Base-by-base conservation (phyloP, 116 monocot genomes). In the Posidonia oceanica region DNA sequence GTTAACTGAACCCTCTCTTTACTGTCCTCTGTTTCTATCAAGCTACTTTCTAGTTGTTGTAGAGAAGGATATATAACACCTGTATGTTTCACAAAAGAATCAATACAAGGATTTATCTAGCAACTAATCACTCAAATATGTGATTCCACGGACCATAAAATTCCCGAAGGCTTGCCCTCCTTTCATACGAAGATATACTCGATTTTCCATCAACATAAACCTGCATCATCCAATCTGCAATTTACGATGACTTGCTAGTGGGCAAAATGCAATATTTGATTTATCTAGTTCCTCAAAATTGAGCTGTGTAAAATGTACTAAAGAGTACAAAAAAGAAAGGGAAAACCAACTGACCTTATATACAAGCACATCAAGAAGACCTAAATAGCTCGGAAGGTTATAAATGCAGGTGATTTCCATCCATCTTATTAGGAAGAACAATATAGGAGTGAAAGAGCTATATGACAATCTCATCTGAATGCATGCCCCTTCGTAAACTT, bases 391-490 rank as follows among this genome's bases (percentile, higher is more conserved):
- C 5, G 88, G 91, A 37, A 96, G 80, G 56, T 75, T 74, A 39
- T 80, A 83, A 54, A 78, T 74, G 37, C 84, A 81, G 14, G 72
- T 59, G 53, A 85, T 85, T 42, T 89, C 84, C 79, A 89, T 60
- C 85, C 87, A 92, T 58, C 85, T 85, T 61, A 92, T 75, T 5
- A 97, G 72, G 69, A 79, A 92, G 53, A 89, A 73, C 38, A 87
- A 79, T 17, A 97, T 29, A 17, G 88, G 87, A 7, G 92, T 83
- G 54, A 92, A 73, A 44, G 85, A 80, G 63, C 89, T 92, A 59
- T 83, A 89, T 14, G 88, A 85, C 58, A 97, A 64, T 74, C 83
- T 92, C 91, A 97, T 97, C 82, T 91, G 92, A 29, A 97, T 78
- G 61, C 85, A 91, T 38, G 87, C 78, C 22, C 96, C 92, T 14